Conservation (phyloP, 2,329 filamentous ascomycete species). For the Hymenoscyphus repandus region DNA sequence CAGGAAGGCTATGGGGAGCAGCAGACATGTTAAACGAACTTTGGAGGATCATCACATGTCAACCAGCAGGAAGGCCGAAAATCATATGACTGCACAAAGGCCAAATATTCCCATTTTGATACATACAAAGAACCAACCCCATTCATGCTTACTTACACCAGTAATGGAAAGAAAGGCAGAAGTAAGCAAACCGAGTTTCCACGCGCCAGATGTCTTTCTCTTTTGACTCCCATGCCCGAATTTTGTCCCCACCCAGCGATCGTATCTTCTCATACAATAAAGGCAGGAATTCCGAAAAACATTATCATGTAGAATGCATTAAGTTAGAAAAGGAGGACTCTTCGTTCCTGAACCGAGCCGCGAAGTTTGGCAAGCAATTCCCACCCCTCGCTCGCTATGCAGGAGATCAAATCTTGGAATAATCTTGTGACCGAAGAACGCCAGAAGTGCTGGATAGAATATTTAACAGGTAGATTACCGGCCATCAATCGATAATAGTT, state of each 20-base stretch:
- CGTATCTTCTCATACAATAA: neutral
- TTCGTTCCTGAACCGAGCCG: slow-evolving; percentile 20
- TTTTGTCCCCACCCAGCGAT: neutral
- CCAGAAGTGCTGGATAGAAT: slow-evolving; percentile 28
- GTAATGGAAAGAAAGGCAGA: slow-evolving; percentile 1
- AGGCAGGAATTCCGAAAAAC: slow-evolving; percentile 21
- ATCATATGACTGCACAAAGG: neutral
- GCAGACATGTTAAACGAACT: too few species aligned
- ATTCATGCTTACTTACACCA: slow-evolving; percentile 11
- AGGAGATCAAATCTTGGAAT: slow-evolving; percentile 28
- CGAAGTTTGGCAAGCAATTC: slow-evolving; percentile 28
- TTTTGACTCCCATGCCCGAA: slow-evolving; percentile 1
- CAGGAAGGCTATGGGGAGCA: too few species aligned
- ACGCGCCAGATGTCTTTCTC: neutral
- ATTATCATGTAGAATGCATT: slow-evolving; percentile 32
- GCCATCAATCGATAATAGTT: slow-evolving; percentile 3
- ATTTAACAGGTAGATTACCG: slow-evolving; percentile 29
- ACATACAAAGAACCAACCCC: slow-evolving; percentile 23
- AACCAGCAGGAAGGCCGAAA: neutral
- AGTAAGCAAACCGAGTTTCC: slow-evolving; percentile 12
- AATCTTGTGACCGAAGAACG: slow-evolving; percentile 28
- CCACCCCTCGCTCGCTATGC: slow-evolving; percentile 33
- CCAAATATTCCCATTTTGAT: slow-evolving; percentile 28
- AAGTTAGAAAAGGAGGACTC: slow-evolving; percentile 22
- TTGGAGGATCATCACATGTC: too few species aligned